Percentiles rank a stretch among this genome's conserved stretches.
phyloP scores from a whole-genome alignment of 257 asterid species.

The Penstemon barbatus region DNA sequence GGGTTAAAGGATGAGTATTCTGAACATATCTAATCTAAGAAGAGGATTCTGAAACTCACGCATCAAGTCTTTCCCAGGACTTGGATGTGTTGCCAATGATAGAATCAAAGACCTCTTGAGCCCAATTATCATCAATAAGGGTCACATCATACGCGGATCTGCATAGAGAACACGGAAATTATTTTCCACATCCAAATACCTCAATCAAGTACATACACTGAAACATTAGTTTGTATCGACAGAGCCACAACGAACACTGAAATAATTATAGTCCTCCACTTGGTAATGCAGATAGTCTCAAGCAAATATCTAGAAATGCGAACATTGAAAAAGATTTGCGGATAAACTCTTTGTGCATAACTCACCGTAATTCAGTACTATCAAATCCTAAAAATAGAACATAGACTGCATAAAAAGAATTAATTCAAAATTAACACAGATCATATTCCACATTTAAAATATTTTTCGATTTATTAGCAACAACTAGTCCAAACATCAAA shows the following conservation, averaged over 20 bases:
- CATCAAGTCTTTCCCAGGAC: conserved; percentile 59
- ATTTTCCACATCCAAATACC: conserved; percentile 15
- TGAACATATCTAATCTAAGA: background rate
- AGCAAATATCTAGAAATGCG: background rate
- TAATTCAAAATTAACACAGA: background rate
- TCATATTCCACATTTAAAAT: no score
- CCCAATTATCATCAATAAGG: conserved; percentile 61
- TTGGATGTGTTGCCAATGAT: conserved; percentile 58
- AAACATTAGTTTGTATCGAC: background rate
- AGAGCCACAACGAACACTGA: no score
- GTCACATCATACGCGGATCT: conserved; percentile 66
- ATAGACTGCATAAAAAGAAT: background rate
- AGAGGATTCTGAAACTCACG: conserved; percentile 39
- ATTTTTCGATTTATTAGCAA: no score
- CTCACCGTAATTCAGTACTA: background rate
- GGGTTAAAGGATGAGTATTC: background rate
- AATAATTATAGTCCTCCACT: no score
- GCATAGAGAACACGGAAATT: conserved; percentile 23
- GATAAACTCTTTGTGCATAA: background rate
- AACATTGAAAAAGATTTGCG: background rate
- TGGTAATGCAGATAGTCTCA: no score
- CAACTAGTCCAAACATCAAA: no score
- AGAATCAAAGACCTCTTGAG: conserved; percentile 47
- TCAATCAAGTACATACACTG: conserved; percentile 10
- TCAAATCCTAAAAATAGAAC: conserved; percentile 1